Conservation (phyloP, 164 flowering plant genomes). For the Cinnamomum chago region DNA sequence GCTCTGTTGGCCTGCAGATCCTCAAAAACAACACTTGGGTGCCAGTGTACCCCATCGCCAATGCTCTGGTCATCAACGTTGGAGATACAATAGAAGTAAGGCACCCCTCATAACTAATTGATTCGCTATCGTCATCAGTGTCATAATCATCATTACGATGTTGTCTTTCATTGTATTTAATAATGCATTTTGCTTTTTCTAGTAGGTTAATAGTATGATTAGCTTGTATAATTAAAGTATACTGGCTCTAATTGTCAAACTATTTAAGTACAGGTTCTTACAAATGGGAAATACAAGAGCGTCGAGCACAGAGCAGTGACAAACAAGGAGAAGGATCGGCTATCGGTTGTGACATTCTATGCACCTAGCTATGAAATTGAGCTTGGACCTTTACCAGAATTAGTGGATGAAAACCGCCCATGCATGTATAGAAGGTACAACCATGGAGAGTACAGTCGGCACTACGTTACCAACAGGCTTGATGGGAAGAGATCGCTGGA, state of each 20-base stretch:
- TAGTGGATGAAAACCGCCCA: conserved; percentile 54
- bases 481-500: conserved; percentile 84
- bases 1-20: conserved; percentile 77
- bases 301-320: conserved; percentile 94
- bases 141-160: not conserved
- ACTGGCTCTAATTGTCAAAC: not conserved
- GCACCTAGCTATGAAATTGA: conserved; percentile 83
- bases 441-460: conserved; percentile 87
- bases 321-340: conserved; percentile 59
- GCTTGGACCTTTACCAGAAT: conserved; percentile 62
- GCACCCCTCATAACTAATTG: not conserved
- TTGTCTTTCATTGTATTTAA: not conserved
- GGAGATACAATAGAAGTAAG: conserved; percentile 89
- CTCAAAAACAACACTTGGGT: conserved; percentile 70
- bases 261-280: conserved; percentile 56
- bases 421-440: conserved; percentile 68
- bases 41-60: conserved; percentile 57
- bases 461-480: conserved; percentile 72
- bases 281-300: conserved; percentile 89
- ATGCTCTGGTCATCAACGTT: conserved; percentile 82
- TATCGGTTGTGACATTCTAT: conserved; percentile 84
- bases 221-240: not conserved
- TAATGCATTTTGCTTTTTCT: not conserved
- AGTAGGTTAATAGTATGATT: not conserved
- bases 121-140: not conserved